phyloP scores from a whole-genome alignment of 768 basidiomycete genomes.

The Rhodotorula diobovata region DNA sequence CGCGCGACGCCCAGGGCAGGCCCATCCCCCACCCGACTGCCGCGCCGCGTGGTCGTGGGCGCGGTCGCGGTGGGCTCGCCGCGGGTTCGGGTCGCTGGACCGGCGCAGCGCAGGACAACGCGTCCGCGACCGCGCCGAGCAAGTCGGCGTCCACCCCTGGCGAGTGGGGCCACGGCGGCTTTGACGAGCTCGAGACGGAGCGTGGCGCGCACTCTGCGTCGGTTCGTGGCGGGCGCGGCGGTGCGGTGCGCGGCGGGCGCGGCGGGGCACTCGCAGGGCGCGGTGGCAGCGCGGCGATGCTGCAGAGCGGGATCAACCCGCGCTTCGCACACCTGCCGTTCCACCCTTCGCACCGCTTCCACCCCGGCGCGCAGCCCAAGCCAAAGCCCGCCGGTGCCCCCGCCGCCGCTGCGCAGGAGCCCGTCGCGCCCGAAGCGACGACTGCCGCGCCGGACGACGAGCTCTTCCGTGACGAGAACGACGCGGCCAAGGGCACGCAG shows the following conservation, averaged over 20 bases:
- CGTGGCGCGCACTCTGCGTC: constrained; percentile 40
- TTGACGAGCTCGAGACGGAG: constrained; percentile 75
- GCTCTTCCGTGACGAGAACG: not conserved
- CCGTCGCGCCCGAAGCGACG: not conserved
- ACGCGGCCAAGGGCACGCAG: not conserved
- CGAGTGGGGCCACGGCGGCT: constrained; percentile 79
- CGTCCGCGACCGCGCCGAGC: not conserved
- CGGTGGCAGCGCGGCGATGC: not conserved
- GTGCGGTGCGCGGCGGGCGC: not conserved
- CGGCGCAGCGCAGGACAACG: not conserved
- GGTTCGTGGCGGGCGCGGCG: not conserved
- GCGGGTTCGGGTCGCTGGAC: not conserved
- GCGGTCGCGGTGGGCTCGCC: not conserved
- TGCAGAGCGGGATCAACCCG: constrained; percentile 34
- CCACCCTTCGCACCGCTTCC: constrained; percentile 37
- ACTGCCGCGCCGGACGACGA: not conserved
- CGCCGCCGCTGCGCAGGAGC: not conserved
- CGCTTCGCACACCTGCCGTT: constrained; percentile 34
- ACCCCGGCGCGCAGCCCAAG: not conserved
- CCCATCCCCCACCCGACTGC: not conserved
- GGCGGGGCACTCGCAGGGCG: not conserved
- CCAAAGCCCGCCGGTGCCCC: not conserved
- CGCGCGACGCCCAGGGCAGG: not conserved
- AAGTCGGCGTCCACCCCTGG: constrained; percentile 39
- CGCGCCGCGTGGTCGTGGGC: not conserved